Percentiles rank a stretch among this genome's conserved stretches.
Conservation (phyloP, 164 flowering plant species). For the Umbellularia californica region DNA sequence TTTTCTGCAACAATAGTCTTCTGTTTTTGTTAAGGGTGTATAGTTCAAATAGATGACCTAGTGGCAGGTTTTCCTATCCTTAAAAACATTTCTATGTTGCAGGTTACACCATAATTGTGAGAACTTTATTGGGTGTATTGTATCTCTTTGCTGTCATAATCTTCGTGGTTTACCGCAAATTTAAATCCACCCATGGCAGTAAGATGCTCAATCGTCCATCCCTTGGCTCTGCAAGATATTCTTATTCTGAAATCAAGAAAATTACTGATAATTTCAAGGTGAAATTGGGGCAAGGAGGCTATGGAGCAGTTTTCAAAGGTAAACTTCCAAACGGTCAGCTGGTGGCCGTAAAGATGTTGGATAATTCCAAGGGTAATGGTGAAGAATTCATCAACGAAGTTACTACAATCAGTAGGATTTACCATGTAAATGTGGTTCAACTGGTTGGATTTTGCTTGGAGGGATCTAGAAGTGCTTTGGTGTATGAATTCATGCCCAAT, state of each 20-base stretch:
- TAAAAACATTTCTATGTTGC: not conserved
- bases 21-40: no score
- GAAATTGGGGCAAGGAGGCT: slow-evolving; percentile 14
- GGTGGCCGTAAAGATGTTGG: slow-evolving; percentile 13
- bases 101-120: slow-evolving; percentile 1
- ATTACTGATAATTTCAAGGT: slow-evolving; percentile 7
- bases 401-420: slow-evolving; percentile 7
- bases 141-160: not conserved
- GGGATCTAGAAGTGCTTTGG: slow-evolving; percentile 4
- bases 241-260: slow-evolving; percentile 7
- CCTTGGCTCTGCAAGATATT: slow-evolving; percentile 2
- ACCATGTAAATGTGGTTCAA: slow-evolving; percentile 16
- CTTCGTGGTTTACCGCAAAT: not conserved
- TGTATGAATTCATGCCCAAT: slow-evolving; percentile 19
- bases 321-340: slow-evolving; percentile 3
- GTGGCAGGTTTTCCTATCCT: no score
- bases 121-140: slow-evolving; percentile 6
- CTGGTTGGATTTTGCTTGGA: slow-evolving; percentile 11
- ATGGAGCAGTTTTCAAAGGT: slow-evolving; percentile 14
- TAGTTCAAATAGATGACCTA: no score
- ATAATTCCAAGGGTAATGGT: slow-evolving; percentile 2
- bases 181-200: not conserved
- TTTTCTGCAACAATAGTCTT: no score
- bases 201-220: not conserved
- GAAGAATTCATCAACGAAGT: slow-evolving; percentile 18